Evolutionary conservation across 2,329 filamentous ascomycete species (phyloP).

Genomic region (Neonectria faginata): DNA sequence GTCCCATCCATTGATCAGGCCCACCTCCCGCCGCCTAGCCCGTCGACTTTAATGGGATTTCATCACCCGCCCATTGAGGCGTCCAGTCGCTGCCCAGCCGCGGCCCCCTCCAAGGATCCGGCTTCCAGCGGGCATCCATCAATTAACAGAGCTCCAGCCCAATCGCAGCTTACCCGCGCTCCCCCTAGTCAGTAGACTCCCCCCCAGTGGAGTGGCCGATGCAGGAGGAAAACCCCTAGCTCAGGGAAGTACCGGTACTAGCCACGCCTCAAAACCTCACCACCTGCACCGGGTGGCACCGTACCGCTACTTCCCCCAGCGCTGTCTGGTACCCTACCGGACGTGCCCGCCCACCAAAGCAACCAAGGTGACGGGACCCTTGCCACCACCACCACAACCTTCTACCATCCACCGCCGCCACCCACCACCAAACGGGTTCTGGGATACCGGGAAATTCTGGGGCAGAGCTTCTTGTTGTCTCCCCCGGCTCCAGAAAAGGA

Average conservation of each 20-base stretch:
- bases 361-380: constrained; percentile 21
- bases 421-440: constrained; percentile 27
- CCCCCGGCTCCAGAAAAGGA: constrained; percentile 20
- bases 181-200: not conserved
- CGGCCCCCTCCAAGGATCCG: not conserved
- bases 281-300: constrained; percentile 17
- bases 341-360: constrained; percentile 16
- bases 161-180: constrained; percentile 5
- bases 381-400: constrained; percentile 22
- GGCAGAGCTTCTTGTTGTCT: constrained; percentile 22
- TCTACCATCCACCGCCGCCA: constrained; percentile 20
- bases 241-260: constrained; percentile 26
- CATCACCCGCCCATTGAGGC: not conserved
- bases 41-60: constrained; percentile 9
- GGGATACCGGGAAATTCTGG: constrained; percentile 26
- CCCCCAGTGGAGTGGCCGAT: constrained; percentile 1
- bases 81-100: constrained; percentile 5
- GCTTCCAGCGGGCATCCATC: constrained; percentile 4
- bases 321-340: constrained; percentile 24
- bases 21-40: constrained; percentile 16
- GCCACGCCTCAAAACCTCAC: constrained; percentile 3
- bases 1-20: constrained; percentile 11
- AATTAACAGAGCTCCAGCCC: constrained; percentile 11
- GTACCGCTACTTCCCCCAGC: constrained; percentile 24
- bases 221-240: constrained; percentile 10